Base-by-base conservation (phyloP, 2,329 filamentous ascomycete genomes). In the Aspergillus persii region DNA sequence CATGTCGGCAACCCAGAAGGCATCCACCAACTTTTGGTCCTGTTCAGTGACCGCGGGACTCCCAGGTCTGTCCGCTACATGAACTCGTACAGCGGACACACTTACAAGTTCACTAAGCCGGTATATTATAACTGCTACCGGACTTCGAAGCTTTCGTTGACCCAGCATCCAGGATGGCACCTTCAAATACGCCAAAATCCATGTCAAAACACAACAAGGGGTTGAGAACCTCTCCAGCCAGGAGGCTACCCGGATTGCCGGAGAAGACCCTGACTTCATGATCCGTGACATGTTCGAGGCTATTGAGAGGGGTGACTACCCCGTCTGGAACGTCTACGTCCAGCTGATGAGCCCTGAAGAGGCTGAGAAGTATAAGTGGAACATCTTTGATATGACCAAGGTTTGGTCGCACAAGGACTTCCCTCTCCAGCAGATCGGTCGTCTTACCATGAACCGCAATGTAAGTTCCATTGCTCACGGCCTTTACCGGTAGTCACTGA, bases 131-230 rank as follows among this genome's bases (percentile, higher is more conserved):
- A 23, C 18, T 23, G 18, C 18, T 23, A 23, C 18, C 18, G 18
- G 18, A 23, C 18, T 23, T 23, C 18, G 18, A 23, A 23, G 18
- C 18, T 23, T 23, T 23, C 18, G 18, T 23, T 23, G 18, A 23
- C 18, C 18, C 18, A 23, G 18, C 18, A 23, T 23, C 18, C 18
- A 84, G 4, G 75, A 84, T 54, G 82, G 83, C 1, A 74, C 70
- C 3, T 88, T 83, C 71, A 78, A 81, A 51, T 89, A 88, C 69
- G 78, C 83, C 53, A 83, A 87, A 71, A 78, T 87, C 57, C 85
- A 88, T 71, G 75, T 86, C 63, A 44, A 83, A 75, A 18, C 76
- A 80, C 49, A 78, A 80, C 4, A 23, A 23, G 18, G 18, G 18
- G 18, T 23, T 23, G 18, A 23, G 18, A 23, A 23, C 18, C 18